Evolutionary conservation across 2,329 filamentous ascomycete genomes (phyloP), one percentile per base, ranked within the genome.

Genomic region (Boeremia lycopersici): DNA sequence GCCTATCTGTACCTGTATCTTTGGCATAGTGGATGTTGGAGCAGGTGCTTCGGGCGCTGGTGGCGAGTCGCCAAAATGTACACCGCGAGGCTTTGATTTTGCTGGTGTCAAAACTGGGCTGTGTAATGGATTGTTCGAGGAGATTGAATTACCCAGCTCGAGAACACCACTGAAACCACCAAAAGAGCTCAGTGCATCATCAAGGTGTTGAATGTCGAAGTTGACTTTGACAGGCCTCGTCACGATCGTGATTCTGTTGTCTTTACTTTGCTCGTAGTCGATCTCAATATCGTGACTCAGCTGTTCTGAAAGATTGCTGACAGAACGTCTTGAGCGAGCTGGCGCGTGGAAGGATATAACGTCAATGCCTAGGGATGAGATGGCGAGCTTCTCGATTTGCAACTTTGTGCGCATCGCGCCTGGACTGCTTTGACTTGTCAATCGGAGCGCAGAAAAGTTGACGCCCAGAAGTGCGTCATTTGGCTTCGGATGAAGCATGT

Each of bases 111-210:
- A 58, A 8, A 60, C 56, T 11, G 74, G 72, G 38, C 65, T 71
- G 43, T 68, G 77, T 71, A 60, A 66, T 1, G 87, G 85, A n/a
- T 85, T 82, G 56, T 85, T 89, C 0, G 90, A 92, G 10, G 88
- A 86, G 59, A 96, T 89, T 0, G 93, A 96, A 55, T 85, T 89
- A 59, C 92, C 90, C 72, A 97, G 84, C 65, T 95, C 96, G 38
- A 99, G 79, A 47, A 99, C 89, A 61, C 92, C 91, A 72, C 93
- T 96, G 38, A 99, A 79, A 0, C 95, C 95, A 31, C 95, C 95
- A 74, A 97, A 93, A 82, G 90, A 91, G 51, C 86, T 86, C 56
- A 98, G 86, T 0, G 90, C 90, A 65, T 96, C 92, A 64, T 98
- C 95, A 19, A 98, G 77, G 50, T 85, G 84, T 60, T 89, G 87